Conservation (phyloP, 768 basidiomycete genomes). For the Tephrocybe sp. region DNA sequence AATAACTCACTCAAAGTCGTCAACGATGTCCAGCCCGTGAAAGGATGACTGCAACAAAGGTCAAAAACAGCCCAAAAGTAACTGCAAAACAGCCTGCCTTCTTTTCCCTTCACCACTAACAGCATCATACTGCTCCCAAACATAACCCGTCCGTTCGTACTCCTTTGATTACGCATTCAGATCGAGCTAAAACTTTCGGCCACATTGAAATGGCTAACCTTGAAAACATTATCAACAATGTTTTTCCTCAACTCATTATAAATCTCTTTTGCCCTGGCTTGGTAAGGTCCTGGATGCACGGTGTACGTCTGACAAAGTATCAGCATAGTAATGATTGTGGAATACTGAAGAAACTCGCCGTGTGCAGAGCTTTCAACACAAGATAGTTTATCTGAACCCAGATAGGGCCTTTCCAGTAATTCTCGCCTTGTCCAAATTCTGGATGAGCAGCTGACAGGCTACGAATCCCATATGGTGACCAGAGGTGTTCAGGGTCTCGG, state of each 20-base stretch:
- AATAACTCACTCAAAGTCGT: conserved; percentile 76
- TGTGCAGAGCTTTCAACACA: conserved; percentile 74
- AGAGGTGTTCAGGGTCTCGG: conserved; percentile 78
- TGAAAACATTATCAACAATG: conserved; percentile 79
- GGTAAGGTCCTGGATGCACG: conserved; percentile 77
- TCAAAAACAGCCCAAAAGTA: conserved; percentile 1
- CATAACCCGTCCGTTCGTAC: conserved; percentile 90
- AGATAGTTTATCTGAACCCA: conserved; percentile 99
- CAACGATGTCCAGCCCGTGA: conserved; percentile 96
- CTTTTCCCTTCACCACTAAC: conserved; percentile 79
- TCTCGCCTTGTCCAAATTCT: conserved; percentile 90
- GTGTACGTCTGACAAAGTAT: conserved; percentile 64
- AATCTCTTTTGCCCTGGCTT: conserved; percentile 70
- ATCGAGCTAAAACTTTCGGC: not conserved
- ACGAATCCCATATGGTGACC: conserved; percentile 89
- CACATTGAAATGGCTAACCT: conserved; percentile 29
- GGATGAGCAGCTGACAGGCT: conserved; percentile 86
- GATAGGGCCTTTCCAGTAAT: conserved; percentile 97
- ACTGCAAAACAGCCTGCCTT: conserved; percentile 53
- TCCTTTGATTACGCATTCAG: conserved; percentile 53
- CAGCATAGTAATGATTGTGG: not conserved
- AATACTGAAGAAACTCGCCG: conserved; percentile 41
- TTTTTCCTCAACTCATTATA: conserved; percentile 82
- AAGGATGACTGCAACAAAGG: conserved; percentile 70
- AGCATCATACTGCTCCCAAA: conserved; percentile 97